phyloP scores from a whole-genome alignment of 2,329 filamentous ascomycete genomes.

The Fusarium newnesense region DNA sequence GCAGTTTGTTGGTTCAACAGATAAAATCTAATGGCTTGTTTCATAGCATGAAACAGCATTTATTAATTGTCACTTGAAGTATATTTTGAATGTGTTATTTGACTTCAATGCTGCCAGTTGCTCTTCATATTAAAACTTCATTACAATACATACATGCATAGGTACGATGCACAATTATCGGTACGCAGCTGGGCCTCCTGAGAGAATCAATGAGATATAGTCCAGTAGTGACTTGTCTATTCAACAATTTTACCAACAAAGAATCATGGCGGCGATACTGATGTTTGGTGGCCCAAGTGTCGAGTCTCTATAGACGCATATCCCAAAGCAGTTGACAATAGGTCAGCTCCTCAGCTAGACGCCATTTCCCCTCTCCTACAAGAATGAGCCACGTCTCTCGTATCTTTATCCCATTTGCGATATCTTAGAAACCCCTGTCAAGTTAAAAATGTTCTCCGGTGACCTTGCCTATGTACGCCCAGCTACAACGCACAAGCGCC shows the following conservation, averaged over 20 bases:
- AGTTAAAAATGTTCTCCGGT: slow-evolving; percentile 43
- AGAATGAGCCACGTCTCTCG: background rate
- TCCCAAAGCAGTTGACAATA: slow-evolving; percentile 39
- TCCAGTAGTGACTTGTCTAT: background rate
- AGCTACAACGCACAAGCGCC: background rate
- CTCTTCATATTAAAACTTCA: background rate
- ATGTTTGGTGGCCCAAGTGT: slow-evolving; percentile 3
- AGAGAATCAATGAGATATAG: background rate
- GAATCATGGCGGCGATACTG: background rate
- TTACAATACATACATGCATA: background rate
- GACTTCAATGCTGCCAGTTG: background rate
- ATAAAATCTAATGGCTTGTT: background rate
- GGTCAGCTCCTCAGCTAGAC: background rate
- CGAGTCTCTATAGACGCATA: background rate
- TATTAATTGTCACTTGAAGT: background rate
- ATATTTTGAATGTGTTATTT: background rate
- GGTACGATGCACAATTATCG: background rate
- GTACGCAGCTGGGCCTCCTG: background rate
- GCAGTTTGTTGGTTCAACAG: background rate
- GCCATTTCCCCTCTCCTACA: background rate
- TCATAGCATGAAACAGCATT: background rate
- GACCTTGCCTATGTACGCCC: slow-evolving; percentile 43
- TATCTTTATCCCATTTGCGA: background rate
- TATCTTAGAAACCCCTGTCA: background rate
- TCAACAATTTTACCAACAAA: background rate